Conservation (phyloP, 352 stramenopile species). For the Phytopythium montanum region DNA sequence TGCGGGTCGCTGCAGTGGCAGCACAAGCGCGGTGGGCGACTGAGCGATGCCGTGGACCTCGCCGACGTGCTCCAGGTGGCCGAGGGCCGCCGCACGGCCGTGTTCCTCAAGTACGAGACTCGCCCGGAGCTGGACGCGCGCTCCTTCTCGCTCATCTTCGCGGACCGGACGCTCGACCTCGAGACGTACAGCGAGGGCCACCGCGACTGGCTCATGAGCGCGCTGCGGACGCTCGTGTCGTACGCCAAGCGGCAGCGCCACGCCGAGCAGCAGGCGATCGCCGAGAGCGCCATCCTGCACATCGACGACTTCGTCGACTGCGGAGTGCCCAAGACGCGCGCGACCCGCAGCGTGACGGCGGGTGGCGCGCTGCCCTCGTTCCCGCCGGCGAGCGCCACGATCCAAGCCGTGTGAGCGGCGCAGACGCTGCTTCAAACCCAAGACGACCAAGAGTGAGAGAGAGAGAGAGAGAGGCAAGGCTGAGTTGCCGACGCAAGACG, state of each 20-base stretch:
- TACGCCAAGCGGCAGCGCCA: slow-evolving; percentile 70
- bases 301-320: slow-evolving; percentile 29
- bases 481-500: not conserved
- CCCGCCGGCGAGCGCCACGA: slow-evolving; percentile 22
- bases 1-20: slow-evolving; percentile 85
- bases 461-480: slow-evolving; percentile 4
- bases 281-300: slow-evolving; percentile 43
- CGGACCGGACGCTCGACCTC: slow-evolving; percentile 70
- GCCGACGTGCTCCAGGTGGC: slow-evolving; percentile 66
- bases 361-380: slow-evolving; percentile 1
- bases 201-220: slow-evolving; percentile 80
- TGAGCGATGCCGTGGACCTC: slow-evolving; percentile 71
- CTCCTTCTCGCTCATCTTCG: slow-evolving; percentile 79
- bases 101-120: slow-evolving; percentile 77
- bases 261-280: slow-evolving; percentile 75
- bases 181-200: slow-evolving; percentile 73
- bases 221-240: slow-evolving; percentile 65
- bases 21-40: slow-evolving; percentile 63
- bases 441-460: slow-evolving; percentile 8
- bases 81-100: slow-evolving; percentile 60
- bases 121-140: slow-evolving; percentile 34
- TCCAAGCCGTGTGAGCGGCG: slow-evolving; percentile 29
- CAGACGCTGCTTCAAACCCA: slow-evolving; percentile 11
- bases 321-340: slow-evolving; percentile 1
- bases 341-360: slow-evolving; percentile 2